Evolutionary conservation across 768 basidiomycete species (phyloP), one percentile per base, ranked within the genome.

Genomic region (Phlegmacium glaucopus): DNA sequence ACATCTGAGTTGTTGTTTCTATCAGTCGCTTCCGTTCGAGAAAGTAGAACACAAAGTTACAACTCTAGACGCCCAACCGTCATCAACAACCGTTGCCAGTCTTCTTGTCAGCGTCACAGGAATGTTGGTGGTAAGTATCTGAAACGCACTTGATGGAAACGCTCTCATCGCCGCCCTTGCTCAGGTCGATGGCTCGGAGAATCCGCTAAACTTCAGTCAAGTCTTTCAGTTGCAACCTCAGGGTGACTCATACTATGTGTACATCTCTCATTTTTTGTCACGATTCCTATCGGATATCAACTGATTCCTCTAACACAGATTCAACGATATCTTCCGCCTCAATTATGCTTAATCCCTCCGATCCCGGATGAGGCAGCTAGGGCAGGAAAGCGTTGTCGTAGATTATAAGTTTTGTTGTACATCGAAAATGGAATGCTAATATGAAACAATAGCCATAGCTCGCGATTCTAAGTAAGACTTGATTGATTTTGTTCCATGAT

Each of bases 241-340:
- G 2, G 80, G 74, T 5, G 57, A 54, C 15, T 80, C 80, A 55
- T 94, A 87, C 75, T 97, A 85, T 63, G 88, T 98, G 93, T 94
- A 68, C 90, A 72, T 9, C 35, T 15, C 25, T 17, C 25, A 42
- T 43, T 40, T 36, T 15, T 6, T 9, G 15, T 37, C 27, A 34
- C 22, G 22, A 22, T 22, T 22, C 2, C 22, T 22, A 22, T 22
- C 22, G 22, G 22, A 22, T 22, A 5, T 22, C 22, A 22, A 22
- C 22, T 22, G 22, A 22, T 22, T 22, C 22, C 29, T 9, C 39
- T 10, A 39, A 25, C 27, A 1, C 54, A 91, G 90, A 46, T 72
- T 77, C 61, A 95, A 95, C 66, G 90, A 94, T 64, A 83, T 94
- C 51, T 94, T 96, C 88, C 87, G 90, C 53, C 84, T 93, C 68